phyloP scores from a whole-genome alignment of 257 asterid genomes.

The Salvia rosmarinus region DNA sequence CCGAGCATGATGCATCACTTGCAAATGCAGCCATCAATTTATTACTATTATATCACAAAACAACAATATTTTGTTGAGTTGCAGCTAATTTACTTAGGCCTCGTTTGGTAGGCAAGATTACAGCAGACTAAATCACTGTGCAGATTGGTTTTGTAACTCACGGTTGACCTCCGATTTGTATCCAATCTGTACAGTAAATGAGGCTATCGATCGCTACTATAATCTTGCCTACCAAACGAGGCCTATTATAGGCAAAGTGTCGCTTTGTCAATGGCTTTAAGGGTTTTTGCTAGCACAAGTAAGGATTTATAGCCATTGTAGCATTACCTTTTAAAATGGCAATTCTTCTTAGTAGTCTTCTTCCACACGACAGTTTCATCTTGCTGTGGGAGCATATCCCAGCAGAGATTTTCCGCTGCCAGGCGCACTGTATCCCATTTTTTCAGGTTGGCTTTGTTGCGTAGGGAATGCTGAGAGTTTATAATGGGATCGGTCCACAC shows the following conservation, averaged over 20 bases:
- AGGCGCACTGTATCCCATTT: slow-evolving; percentile 77
- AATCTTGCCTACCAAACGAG: too few species aligned
- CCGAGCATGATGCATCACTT: slow-evolving; percentile 24
- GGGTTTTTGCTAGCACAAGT: slow-evolving; percentile 5
- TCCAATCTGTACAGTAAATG: too few species aligned
- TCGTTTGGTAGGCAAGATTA: too few species aligned
- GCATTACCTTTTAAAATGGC: slow-evolving; percentile 74
- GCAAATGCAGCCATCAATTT: slow-evolving; percentile 5
- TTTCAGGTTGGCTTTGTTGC: slow-evolving; percentile 73
- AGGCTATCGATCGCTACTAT: too few species aligned
- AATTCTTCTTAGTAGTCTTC: slow-evolving; percentile 75
- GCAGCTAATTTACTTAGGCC: slow-evolving; percentile 2
- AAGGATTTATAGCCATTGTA: not conserved
- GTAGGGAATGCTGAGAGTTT: slow-evolving; percentile 72
- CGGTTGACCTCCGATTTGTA: too few species aligned
- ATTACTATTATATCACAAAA: slow-evolving; percentile 1
- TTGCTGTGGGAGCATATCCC: slow-evolving; percentile 93
- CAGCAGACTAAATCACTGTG: too few species aligned
- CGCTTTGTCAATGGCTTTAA: not conserved
- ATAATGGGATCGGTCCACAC: slow-evolving; percentile 95
- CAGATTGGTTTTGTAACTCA: too few species aligned
- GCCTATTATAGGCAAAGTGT: not conserved
- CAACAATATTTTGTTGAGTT: not conserved
- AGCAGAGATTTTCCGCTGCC: slow-evolving; percentile 56
- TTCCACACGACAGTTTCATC: slow-evolving; percentile 97